These are phyloP conservation scores for Russula lepida DNA, from an alignment of 768 basidiomycete species.

Conservation along the genomic window DNA sequence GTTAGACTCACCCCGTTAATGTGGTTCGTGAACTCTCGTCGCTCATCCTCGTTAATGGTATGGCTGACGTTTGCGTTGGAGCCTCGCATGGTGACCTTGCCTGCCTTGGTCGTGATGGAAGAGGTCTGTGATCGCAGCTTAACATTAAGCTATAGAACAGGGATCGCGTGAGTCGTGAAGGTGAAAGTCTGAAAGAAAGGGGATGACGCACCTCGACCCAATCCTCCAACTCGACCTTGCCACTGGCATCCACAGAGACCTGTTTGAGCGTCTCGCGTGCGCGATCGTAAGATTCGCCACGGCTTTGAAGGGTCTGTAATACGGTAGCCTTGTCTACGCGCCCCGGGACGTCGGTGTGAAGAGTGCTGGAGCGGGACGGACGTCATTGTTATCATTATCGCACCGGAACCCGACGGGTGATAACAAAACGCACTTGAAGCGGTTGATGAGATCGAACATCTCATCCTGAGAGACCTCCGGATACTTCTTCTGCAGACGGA, in stretches of 20 bases:
- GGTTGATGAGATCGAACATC: conserved; percentile 88
- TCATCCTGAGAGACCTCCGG: conserved; percentile 88
- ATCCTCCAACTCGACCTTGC: conserved; percentile 94
- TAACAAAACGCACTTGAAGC: conserved; percentile 76
- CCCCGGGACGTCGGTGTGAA: conserved; percentile 73
- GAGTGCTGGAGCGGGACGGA: conserved; percentile 38
- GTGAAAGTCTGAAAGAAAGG: not conserved
- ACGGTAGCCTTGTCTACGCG: conserved; percentile 77
- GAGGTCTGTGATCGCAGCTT: conserved; percentile 54
- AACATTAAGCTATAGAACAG: conserved; percentile 54
- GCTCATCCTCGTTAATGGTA: conserved; percentile 96
- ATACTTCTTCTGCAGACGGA: conserved; percentile 86
- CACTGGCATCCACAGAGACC: conserved; percentile 89
- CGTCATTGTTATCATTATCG: conserved; percentile 11
- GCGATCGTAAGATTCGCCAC: conserved; percentile 85
- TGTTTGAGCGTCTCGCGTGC: conserved; percentile 87
- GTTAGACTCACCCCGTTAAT: conserved; percentile 73
- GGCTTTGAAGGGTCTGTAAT: conserved; percentile 65
- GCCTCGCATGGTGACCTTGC: conserved; percentile 90
- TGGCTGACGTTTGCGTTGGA: conserved; percentile 94
- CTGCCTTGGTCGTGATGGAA: conserved; percentile 50
- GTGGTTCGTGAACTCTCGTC: conserved; percentile 94
- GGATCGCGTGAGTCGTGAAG: not conserved
- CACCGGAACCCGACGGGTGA: conserved; percentile 3
- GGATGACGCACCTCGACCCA: conserved; percentile 78